Conservation (phyloP, 2,329 filamentous ascomycete species). For the Phoma sp. region DNA sequence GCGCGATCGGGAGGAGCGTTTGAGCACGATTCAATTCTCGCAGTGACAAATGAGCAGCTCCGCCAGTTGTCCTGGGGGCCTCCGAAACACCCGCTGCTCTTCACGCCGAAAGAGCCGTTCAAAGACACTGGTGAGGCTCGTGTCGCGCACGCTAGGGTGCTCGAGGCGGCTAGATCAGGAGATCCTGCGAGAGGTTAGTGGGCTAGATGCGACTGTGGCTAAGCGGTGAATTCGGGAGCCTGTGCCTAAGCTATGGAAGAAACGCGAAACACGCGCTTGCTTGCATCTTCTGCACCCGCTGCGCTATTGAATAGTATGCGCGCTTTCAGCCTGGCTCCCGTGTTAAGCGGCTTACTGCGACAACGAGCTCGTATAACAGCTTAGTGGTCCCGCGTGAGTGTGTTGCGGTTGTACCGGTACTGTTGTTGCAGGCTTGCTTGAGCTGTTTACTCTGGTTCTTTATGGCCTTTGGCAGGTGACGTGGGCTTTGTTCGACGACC, state of each 20-base stretch:
- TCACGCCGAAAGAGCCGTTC: too few relatives aligned
- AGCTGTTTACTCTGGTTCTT: slow-evolving; percentile 7
- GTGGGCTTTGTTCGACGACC: slow-evolving; percentile 11
- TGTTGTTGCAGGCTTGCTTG: not conserved
- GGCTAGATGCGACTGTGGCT: slow-evolving; percentile 26
- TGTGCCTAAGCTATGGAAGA: not conserved
- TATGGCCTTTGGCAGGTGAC: slow-evolving; percentile 17
- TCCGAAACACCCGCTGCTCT: not conserved
- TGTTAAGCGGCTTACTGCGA: slow-evolving; percentile 17
- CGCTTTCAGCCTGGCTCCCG: slow-evolving; percentile 17
- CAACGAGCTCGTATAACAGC: slow-evolving; percentile 26
- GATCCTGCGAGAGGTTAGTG: not conserved
- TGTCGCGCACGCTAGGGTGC: slow-evolving; percentile 7
- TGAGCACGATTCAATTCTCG: not conserved
- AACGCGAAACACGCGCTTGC: slow-evolving; percentile 15
- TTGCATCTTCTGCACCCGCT: slow-evolving; percentile 4
- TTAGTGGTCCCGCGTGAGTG: slow-evolving; percentile 13
- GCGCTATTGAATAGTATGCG: slow-evolving; percentile 12
- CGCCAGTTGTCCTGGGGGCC: not conserved
- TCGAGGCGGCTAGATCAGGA: slow-evolving; percentile 13
- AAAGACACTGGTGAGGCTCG: slow-evolving; percentile 15
- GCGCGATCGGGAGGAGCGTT: not conserved
- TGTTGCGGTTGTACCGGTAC: not conserved
- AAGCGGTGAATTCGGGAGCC: slow-evolving; percentile 6
- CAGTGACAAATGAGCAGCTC: not conserved